Evolutionary conservation across 2,329 filamentous ascomycete species (phyloP), one percentile per base, ranked within the genome.

Genomic region (Apiospora pterosperma): DNA sequence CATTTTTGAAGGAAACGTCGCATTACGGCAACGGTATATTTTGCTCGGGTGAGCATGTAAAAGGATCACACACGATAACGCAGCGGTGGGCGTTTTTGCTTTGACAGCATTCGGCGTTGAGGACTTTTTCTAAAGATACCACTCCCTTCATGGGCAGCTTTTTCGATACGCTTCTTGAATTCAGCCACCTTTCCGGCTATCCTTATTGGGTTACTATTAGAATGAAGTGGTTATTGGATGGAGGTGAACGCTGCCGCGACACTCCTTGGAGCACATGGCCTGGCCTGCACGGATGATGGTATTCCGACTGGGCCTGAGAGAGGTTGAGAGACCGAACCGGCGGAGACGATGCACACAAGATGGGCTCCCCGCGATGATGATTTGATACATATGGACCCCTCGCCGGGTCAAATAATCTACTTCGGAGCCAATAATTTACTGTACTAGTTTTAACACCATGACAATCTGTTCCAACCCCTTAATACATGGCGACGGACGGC

Each of bases 81-180:
- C 60, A 62, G 39, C 39, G 60, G 60, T 36, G 60, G 60, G 28
- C 23, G 38, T 34, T 62, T 62, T 48, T 62, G 38, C 39, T 62
- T 62, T 42, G 38, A 34, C 41, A 31, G 28, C 36, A 42, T 62
- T 44, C 31, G 60, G 60, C 60, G 60, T 62, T 62, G 60, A 36
- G 39, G 60, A n/a, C 48, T 34, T 61, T 61, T 62, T 62, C 38
- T 62, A 28, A 62, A 62, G 60, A 62, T 62, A 62, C 60, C 60
- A 62, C 60, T 62, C 60, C 60, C 60, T 62, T 60, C 38, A 61
- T 28, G 60, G 60, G 60, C 60, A 48, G 60, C 60, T 62, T 62
- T 62, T 42, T 48, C 38, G 38, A 39, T 41, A 62, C 39, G 60
- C 60, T 42, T 42, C 60, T 62, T 42, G 23, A 23, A 16, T 55